Evolutionary conservation across 2,329 filamentous ascomycete genomes (phyloP).

Genomic region (Aspergillus costaricaensis): DNA sequence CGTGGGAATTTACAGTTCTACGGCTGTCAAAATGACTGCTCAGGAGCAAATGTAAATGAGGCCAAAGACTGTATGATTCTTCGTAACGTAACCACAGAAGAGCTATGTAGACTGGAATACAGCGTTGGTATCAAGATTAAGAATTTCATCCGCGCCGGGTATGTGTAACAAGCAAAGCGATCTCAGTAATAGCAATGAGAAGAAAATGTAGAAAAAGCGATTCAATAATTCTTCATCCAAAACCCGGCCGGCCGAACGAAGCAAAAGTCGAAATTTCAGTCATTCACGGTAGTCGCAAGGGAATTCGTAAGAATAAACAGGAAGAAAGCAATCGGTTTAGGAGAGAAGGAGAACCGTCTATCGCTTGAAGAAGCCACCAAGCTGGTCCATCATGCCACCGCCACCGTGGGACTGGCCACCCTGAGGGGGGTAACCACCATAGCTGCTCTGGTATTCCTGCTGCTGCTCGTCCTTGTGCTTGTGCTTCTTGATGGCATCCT

Average conservation of each 20-base stretch:
- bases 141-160: background rate
- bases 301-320: constrained; percentile 4
- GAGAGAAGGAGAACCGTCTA: constrained; percentile 21
- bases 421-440: constrained; percentile 18
- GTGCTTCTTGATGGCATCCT: constrained; percentile 50
- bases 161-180: background rate
- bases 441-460: constrained; percentile 18
- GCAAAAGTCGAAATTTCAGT: constrained; percentile 22
- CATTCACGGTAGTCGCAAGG: constrained; percentile 10
- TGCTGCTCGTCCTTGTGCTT: constrained; percentile 39
- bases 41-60: background rate
- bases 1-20: background rate
- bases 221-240: background rate
- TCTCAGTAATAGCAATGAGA: background rate
- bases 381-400: constrained; percentile 34
- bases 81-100: background rate
- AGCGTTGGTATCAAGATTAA: constrained; percentile 13
- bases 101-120: constrained; percentile 5
- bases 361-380: constrained; percentile 43
- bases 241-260: constrained; percentile 20
- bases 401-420: constrained; percentile 22
- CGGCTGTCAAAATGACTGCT: background rate
- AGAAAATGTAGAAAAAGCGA: background rate
- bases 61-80: background rate
- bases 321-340: constrained; percentile 12